phyloP scores from a whole-genome alignment of 768 basidiomycete genomes.

The Myochromella boudieri region DNA sequence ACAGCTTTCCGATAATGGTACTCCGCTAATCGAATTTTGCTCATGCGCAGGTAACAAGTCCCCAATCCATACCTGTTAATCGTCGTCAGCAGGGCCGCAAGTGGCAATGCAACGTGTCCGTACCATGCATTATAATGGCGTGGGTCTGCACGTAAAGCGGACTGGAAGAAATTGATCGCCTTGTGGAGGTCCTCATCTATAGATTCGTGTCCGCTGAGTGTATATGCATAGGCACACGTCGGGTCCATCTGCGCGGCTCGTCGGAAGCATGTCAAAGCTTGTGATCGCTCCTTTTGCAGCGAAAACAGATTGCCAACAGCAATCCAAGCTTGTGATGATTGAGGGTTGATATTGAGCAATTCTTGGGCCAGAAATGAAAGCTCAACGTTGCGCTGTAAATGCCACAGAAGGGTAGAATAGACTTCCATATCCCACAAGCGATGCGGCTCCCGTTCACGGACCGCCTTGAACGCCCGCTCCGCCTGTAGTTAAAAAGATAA shows the following conservation, averaged over 20 bases:
- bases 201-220: constrained; percentile 94
- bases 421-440: constrained; percentile 92
- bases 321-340: constrained; percentile 90
- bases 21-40: constrained; percentile 90
- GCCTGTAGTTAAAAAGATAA: constrained; percentile 55
- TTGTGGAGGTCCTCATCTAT: constrained; percentile 94
- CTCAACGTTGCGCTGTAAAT: constrained; percentile 79
- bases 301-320: constrained; percentile 96
- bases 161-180: constrained; percentile 89
- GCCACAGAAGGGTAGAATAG: constrained; percentile 96
- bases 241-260: constrained; percentile 90
- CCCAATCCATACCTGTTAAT: constrained; percentile 93
- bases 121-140: constrained; percentile 99
- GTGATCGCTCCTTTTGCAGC: constrained; percentile 88
- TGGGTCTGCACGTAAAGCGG: constrained; percentile 85
- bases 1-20: constrained; percentile 94
- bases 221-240: constrained; percentile 92
- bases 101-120: constrained; percentile 30
- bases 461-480: constrained; percentile 82
- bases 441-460: constrained; percentile 86
- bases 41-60: constrained; percentile 92
- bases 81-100: constrained; percentile 23
- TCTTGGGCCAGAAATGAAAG: constrained; percentile 94
- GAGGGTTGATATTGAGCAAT: constrained; percentile 80
- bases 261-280: constrained; percentile 92